phyloP scores from a whole-genome alignment of 2,329 filamentous ascomycete species.

The Colletotrichum sp. region DNA sequence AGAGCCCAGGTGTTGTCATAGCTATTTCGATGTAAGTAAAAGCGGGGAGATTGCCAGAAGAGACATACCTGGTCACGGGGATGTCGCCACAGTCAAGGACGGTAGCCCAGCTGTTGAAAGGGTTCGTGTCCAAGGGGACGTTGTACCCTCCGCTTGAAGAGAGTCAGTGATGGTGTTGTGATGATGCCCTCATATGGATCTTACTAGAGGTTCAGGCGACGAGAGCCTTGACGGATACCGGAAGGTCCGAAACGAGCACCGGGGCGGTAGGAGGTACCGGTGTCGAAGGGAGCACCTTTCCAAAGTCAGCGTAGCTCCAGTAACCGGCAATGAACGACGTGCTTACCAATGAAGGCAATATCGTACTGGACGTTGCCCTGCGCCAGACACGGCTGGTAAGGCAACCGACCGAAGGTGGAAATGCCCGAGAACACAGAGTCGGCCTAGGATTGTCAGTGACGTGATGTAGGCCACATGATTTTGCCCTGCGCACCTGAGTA shows the following conservation, averaged over 20 bases:
- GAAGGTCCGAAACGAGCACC: conserved; percentile 85
- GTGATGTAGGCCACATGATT: background rate
- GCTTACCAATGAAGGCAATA: conserved; percentile 80
- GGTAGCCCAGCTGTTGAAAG: conserved; percentile 81
- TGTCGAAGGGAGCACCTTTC: conserved; percentile 81
- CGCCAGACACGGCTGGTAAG: conserved; percentile 79
- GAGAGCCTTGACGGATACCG: conserved; percentile 85
- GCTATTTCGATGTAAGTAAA: conserved; percentile 40
- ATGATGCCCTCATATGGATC: conserved; percentile 41
- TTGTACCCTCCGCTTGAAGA: conserved; percentile 83
- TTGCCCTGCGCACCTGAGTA: conserved; percentile 65
- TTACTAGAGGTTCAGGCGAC: conserved; percentile 86
- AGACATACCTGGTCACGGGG: conserved; percentile 77
- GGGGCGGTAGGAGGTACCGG: conserved; percentile 83
- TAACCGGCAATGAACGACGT: background rate
- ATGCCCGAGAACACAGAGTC: conserved; percentile 91
- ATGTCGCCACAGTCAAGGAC: conserved; percentile 86
- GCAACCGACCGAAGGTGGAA: conserved; percentile 81
- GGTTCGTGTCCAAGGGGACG: conserved; percentile 79
- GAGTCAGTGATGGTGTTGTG: background rate
- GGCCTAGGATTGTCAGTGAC: conserved; percentile 55
- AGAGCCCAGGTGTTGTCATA: conserved; percentile 86
- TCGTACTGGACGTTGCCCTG: conserved; percentile 76
- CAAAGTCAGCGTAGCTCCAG: background rate
- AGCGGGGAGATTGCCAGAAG: background rate